Conservation (phyloP, 352 stramenopile genomes). For the Globisporangium cylindrosporum region DNA sequence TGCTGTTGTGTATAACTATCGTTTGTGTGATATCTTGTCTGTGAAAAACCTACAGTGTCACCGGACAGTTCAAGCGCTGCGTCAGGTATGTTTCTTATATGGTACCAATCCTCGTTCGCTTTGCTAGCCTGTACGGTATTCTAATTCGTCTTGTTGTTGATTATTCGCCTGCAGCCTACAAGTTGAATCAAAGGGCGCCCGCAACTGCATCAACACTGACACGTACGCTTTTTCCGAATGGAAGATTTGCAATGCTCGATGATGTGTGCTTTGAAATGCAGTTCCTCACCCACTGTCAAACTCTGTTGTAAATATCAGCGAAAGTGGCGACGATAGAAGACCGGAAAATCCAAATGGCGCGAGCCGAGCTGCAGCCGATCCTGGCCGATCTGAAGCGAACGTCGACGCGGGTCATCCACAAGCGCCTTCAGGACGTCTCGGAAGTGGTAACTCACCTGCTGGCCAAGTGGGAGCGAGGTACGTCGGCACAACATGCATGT, state of each 20-base stretch:
- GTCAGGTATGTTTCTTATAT: background rate
- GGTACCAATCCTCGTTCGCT: background rate
- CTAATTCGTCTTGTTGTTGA: background rate
- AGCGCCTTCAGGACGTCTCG: conserved; percentile 71
- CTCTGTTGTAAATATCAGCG: conserved; percentile 5
- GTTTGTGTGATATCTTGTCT: background rate
- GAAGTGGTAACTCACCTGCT: conserved; percentile 70
- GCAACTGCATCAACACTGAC: background rate
- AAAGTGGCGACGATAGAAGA: conserved; percentile 54
- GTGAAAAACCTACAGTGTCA: background rate
- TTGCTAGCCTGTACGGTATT: background rate
- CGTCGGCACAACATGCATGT: background rate
- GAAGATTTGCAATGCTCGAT: background rate
- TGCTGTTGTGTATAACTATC: background rate
- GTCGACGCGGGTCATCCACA: conserved; percentile 63
- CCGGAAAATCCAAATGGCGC: conserved; percentile 59
- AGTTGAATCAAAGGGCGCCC: background rate
- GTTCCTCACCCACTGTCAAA: background rate
- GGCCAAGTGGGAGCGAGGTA: conserved; percentile 70
- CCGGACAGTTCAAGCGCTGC: background rate
- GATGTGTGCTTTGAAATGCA: background rate
- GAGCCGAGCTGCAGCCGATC: conserved; percentile 58
- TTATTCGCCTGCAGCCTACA: background rate
- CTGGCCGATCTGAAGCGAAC: conserved; percentile 56
- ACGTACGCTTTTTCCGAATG: background rate